Evolutionary conservation across 306 rosid genomes (phyloP), one percentile per base, ranked within the genome.

Genomic region (Canavalia ensiformis): DNA sequence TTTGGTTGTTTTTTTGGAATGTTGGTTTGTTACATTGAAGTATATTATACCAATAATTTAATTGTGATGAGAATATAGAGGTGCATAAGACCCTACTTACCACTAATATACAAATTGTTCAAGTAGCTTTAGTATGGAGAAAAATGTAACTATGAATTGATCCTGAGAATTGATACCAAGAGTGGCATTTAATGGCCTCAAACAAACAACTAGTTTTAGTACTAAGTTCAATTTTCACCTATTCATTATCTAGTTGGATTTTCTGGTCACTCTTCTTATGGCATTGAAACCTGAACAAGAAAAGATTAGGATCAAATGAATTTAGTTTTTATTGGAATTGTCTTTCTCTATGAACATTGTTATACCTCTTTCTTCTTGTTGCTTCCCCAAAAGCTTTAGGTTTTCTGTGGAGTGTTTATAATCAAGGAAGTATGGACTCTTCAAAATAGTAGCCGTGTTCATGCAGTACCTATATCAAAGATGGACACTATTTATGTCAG

Each of bases 91-190:
- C 45, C 65, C 28, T 62, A 29, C 30, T 25, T 55, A n/a, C 25
- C 7, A 34, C 39, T 18, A 0, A 57, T 28, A 46, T n/a, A 45
- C 44, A 11, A 44, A 31, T n/a, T 9, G 73, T 29, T 7, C 37
- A 31, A n/a, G 70, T 30, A 57, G 54, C 49, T 44, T 44, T 44
- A 7, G 39, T 25, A 28, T 34, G 33, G 46, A 55, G 37, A 46
- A 44, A 66, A 56, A 74, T 57, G 1, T 62, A 70, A 54, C 31
- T 55, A 54, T 57, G 65, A 67, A 69, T 62, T 81, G 67, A 29
- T 75, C 10, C 34, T 41, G 39, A 28, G 73, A 63, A 18, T 72
- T 71, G 72, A 76, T 71, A 44, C 42, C 29, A 5, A 34, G 7
- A 33, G 25, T 68, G 56, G 11, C n/a, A 51, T 75, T 75, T 31